phyloP scores from a whole-genome alignment of 352 stramenopile genomes.

The Pythium dissimile region DNA sequence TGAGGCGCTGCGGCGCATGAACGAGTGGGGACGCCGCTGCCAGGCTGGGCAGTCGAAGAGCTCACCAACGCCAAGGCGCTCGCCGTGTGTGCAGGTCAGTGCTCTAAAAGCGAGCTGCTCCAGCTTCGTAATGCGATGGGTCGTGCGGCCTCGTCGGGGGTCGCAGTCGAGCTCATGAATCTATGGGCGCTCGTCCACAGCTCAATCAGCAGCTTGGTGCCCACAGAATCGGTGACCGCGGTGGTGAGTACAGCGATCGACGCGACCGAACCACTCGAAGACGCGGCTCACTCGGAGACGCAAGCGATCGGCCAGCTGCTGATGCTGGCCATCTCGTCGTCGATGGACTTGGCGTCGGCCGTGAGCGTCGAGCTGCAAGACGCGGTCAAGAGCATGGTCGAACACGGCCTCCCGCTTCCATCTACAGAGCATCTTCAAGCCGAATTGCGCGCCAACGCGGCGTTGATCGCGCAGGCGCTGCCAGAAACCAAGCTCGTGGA shows the following conservation, averaged over 20 bases:
- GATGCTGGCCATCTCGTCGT: constrained; percentile 22
- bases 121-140: constrained; percentile 26
- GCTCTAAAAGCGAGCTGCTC: constrained; percentile 10
- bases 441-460: constrained; percentile 11
- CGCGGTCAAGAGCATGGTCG: constrained; percentile 25
- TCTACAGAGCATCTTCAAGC: neutral
- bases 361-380: constrained; percentile 28
- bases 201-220: constrained; percentile 20
- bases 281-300: constrained; percentile 8
- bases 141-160: constrained; percentile 8
- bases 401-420: constrained; percentile 13
- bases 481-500: constrained; percentile 15
- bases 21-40: constrained; percentile 3
- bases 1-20: constrained; percentile 11
- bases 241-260: neutral
- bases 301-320: constrained; percentile 25
- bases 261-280: neutral
- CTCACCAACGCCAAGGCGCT: neutral
- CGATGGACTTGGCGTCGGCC: constrained; percentile 20
- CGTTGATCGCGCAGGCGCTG: constrained; percentile 9
- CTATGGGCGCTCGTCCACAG: constrained; percentile 30
- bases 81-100: neutral
- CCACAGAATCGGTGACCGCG: constrained; percentile 11
- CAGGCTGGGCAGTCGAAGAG: neutral
- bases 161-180: constrained; percentile 25